Percentiles rank a stretch among this genome's conserved stretches.
Conservation (phyloP, 2,329 filamentous ascomycete genomes). For the Pseudopithomyces chartarum region DNA sequence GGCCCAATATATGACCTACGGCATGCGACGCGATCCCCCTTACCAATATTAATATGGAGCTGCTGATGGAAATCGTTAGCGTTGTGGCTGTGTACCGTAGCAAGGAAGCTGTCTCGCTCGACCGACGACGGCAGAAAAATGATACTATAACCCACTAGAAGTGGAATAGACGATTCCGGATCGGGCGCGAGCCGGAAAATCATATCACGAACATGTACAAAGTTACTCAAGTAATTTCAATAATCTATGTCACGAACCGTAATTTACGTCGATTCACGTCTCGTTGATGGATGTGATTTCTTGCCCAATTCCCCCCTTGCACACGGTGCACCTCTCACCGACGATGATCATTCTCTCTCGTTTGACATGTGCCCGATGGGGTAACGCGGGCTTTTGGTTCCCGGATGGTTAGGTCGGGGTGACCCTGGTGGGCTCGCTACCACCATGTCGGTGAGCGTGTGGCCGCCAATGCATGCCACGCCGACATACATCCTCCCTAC, state of each 20-base stretch:
- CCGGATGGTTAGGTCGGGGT: no score
- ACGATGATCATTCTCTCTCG: not conserved
- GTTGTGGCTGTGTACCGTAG: constrained; percentile 10
- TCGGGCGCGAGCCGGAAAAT: not conserved
- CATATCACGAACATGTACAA: not conserved
- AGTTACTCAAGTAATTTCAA: not conserved
- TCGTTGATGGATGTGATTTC: no score
- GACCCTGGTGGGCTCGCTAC: constrained; percentile 9
- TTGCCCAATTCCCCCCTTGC: no score
- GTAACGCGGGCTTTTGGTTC: not conserved
- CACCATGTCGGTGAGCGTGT: not conserved
- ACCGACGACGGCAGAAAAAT: not conserved
- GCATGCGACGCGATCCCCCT: constrained; percentile 17
- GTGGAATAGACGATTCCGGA: not conserved
- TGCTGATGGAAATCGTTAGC: constrained; percentile 8
- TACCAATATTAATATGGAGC: constrained; percentile 22
- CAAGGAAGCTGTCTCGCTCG: no score
- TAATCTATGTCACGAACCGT: not conserved
- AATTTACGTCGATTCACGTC: not conserved
- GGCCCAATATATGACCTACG: constrained; percentile 15
- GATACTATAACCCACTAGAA: constrained; percentile 1
- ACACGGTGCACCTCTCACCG: no score
- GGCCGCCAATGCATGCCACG: constrained; percentile 3
- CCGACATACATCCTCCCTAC: constrained; percentile 1
- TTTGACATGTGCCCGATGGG: not conserved